Evolutionary conservation across 805 yeast species (phyloP).

Genomic region (Cyberlindnera meyerae): DNA sequence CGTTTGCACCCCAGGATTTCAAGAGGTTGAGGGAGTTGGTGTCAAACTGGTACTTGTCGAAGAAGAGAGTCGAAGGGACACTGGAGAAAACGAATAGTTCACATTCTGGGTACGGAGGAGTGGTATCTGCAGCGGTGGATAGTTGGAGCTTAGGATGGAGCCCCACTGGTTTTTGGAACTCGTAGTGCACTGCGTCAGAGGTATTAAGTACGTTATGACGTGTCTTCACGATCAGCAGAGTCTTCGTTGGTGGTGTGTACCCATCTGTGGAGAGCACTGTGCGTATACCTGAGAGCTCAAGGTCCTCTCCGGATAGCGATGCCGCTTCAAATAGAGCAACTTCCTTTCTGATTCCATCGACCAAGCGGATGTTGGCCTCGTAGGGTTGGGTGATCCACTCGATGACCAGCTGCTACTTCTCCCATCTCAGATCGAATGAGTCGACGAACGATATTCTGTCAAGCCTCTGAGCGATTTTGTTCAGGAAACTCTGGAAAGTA

Average conservation of each 20-base stretch:
- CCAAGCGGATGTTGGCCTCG: slow-evolving; percentile 12
- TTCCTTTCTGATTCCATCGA: slow-evolving; percentile 17
- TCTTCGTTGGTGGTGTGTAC: slow-evolving; percentile 20
- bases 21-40: slow-evolving; percentile 30
- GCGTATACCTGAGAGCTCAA: slow-evolving; percentile 23
- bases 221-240: slow-evolving; percentile 21
- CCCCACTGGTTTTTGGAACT: slow-evolving; percentile 28
- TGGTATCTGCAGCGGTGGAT: slow-evolving; percentile 7
- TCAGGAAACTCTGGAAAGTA: slow-evolving; percentile 16
- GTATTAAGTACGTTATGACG: slow-evolving; percentile 15
- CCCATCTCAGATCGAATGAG: slow-evolving; percentile 19
- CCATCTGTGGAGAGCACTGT: slow-evolving; percentile 14
- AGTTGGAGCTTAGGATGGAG: slow-evolving; percentile 33
- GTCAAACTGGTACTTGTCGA: slow-evolving; percentile 51
- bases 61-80: slow-evolving; percentile 42
- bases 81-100: slow-evolving; percentile 38
- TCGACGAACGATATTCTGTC: slow-evolving; percentile 21
- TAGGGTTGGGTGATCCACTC: slow-evolving; percentile 21
- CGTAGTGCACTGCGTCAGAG: slow-evolving; percentile 9
- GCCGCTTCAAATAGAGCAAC: slow-evolving; percentile 21
- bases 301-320: slow-evolving; percentile 13
- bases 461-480: slow-evolving; percentile 9
- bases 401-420: slow-evolving; percentile 8
- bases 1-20: slow-evolving; percentile 49
- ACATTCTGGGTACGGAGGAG: slow-evolving; percentile 29